Evolutionary conservation across 2,329 filamentous ascomycete genomes (phyloP).

Genomic region (Dactylellina cionopaga): DNA sequence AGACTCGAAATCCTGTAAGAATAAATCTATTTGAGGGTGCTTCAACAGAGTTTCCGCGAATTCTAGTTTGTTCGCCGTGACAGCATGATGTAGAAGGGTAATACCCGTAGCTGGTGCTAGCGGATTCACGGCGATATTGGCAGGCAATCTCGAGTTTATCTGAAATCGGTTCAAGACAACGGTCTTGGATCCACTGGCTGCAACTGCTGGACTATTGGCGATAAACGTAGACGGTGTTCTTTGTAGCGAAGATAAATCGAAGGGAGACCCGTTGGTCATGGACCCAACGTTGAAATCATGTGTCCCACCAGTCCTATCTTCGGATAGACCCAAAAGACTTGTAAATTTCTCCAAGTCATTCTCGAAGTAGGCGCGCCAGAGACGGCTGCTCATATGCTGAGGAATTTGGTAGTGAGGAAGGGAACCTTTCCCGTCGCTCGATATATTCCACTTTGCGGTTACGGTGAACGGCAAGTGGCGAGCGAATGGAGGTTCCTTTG

Average conservation of each 20-base stretch:
- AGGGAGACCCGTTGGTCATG: conserved; percentile 67
- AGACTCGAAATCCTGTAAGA: conserved; percentile 86
- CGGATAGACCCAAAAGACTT: conserved; percentile 72
- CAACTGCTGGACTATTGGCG: conserved; percentile 65
- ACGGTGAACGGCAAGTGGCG: conserved; percentile 52
- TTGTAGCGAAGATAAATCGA: conserved; percentile 58
- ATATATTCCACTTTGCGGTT: conserved; percentile 49
- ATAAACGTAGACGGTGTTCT: conserved; percentile 56
- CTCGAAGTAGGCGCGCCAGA: conserved; percentile 97
- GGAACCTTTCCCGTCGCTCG: conserved; percentile 51
- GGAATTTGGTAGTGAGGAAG: conserved; percentile 54
- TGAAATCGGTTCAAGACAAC: conserved; percentile 70
- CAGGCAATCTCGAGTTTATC: conserved; percentile 83
- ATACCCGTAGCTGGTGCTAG: conserved; percentile 51
- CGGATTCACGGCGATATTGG: conserved; percentile 68
- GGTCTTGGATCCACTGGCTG: conserved; percentile 55
- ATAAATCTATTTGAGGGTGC: conserved; percentile 84
- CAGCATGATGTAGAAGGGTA: conserved; percentile 84
- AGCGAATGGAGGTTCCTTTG: conserved; percentile 55
- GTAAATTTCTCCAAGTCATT: conserved; percentile 97
- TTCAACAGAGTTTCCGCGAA: conserved; percentile 84
- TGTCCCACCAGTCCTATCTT: conserved; percentile 68
- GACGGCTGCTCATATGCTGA: conserved; percentile 88
- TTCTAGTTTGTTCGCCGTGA: conserved; percentile 73
- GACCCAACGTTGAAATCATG: conserved; percentile 66